Base-by-base conservation (phyloP, 306 rosid species). In the Leucaena leucocephala region DNA sequence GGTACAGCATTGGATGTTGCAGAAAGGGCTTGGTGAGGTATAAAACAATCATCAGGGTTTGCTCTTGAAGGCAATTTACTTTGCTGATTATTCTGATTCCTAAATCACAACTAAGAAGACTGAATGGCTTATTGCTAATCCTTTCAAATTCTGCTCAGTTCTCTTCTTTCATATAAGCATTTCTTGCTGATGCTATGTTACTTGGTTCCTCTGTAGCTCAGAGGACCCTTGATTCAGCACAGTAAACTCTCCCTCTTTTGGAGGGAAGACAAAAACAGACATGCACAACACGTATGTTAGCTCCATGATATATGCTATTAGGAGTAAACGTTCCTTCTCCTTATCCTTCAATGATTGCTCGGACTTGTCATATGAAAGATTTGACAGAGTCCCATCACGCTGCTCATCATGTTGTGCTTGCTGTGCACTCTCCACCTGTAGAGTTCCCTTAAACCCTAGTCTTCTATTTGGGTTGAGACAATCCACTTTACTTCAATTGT, bases 391-490 rank as follows among this genome's bases (percentile, higher is more conserved):
- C 82, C 91, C 90, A 62, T 75, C 89, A 58, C 45, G 40, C 16
- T 40, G 77, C 74, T 59, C 79, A 45, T 55, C 87, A 12, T 87
- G 84, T 78, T 84, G 84, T 71, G 19, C 70, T 54, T 81, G 80
- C 64, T 86, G 86, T 85, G 82, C 83, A 76, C 78, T 82, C 82
- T 85, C 91, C 46, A 83, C 81, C 21, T 81, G 76, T 14, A 85
- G 86, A 87, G 76, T 84, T 49, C 71, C 90, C 70, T 13, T 79
- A 58, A 81, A 70, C 78, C 72, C 90, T 75, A 75, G 80, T 75
- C 79, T 79, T 82, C 72, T 89, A 12, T 86, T 71, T 86, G 99
- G 98, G 54, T 81, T 90, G 83, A 91, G 94, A 88, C 99, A 96
- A 72, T 93, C 93, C 58, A 46, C 90, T 49, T 71, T 95, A 81